Percentiles rank a stretch among this genome's conserved stretches.
Evolutionary conservation across 129 eudicot species (phyloP).

Genomic region (Rutidosis leptorrhynchoides): DNA sequence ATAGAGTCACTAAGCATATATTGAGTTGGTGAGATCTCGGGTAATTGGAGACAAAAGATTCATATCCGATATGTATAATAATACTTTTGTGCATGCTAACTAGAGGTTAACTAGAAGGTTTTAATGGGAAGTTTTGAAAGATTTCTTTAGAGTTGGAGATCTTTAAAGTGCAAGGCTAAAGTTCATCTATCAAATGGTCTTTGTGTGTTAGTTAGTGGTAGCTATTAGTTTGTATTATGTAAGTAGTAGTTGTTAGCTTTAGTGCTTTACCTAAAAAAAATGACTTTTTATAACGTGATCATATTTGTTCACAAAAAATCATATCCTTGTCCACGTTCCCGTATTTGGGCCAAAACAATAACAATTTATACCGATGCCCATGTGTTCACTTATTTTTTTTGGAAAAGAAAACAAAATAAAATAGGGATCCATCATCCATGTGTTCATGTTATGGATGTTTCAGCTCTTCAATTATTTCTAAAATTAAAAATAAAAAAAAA

Average conservation of each 20-base stretch:
- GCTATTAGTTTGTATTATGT: neutral
- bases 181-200: slow-evolving; percentile 4
- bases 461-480: neutral
- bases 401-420: neutral
- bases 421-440: neutral
- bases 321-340: neutral
- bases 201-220: neutral
- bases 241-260: neutral
- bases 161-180: neutral
- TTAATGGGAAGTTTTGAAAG: slow-evolving; percentile 29
- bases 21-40: no score
- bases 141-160: neutral
- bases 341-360: neutral
- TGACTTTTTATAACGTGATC: neutral
- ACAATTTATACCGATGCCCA: neutral
- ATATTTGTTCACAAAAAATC: neutral
- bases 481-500: neutral
- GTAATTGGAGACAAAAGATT: no score
- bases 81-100: no score
- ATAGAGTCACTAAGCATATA: no score
- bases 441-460: neutral
- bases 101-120: no score
- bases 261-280: neutral
- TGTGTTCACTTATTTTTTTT: neutral
- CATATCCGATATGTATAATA: no score